Base-by-base conservation (phyloP, 352 stramenopile genomes). In the Pythium dissotocum region DNA sequence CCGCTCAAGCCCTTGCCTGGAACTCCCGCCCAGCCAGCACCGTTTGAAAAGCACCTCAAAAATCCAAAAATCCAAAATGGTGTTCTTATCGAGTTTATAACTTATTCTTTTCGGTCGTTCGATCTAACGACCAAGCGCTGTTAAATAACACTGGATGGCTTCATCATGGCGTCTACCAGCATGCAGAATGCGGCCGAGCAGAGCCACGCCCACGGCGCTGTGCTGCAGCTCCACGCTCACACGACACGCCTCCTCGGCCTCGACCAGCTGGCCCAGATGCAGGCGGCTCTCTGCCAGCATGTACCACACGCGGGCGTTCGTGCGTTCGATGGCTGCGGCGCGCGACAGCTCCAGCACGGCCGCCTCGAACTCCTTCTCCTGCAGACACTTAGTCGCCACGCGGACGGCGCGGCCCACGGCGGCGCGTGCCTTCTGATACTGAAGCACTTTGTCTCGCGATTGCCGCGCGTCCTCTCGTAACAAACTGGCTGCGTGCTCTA, bases 121-220 rank as follows among this genome's bases (percentile, higher is more conserved):
- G 40, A 51, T 32, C 21, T 65, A 65, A n/a, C 69, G 63, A 58
- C 58, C 63, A 46, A 76, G 61, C 51, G 64, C 63, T 30, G 64
- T 76, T 72, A 76, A 72, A 76, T 71, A 76, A 67, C 69, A 72
- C 58, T 68, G 33, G 26, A 71, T 76, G 16, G 69, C 69, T 33
- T 69, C 64, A 42, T 76, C 63, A 63, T 72, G 69, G 55, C 64
- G 64, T 44, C 64, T 59, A 8, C 49, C 60, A 9, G 55, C 48
- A 33, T 73, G 65, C 7, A 76, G 42, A 55, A 73, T 69, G 58
- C 66, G 70, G 16, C 65, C 70, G 9, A 72, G 58, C 26, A 72
- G 49, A 21, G 64, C 60, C 24, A 69, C 40, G 16, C 68, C 56
- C 4, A 67, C 62, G 52, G 68, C 57, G 21, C 55, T 77, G n/a